phyloP scores from a whole-genome alignment of 1,284 basidiomycete species.

The Puccinia hordei region DNA sequence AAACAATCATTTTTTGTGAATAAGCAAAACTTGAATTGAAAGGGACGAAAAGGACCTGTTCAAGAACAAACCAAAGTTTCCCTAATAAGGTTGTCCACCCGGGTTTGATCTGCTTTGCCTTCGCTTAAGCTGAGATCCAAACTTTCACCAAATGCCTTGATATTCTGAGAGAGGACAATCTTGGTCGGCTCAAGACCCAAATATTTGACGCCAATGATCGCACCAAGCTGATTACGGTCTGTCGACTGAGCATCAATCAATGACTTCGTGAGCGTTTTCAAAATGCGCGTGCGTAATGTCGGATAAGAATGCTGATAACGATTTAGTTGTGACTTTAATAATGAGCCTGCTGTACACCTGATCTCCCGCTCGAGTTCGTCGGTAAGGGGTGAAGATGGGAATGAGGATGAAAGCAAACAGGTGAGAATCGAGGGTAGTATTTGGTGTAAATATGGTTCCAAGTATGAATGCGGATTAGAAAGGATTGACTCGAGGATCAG shows the following conservation, averaged over 20 bases:
- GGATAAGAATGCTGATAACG: slow-evolving; percentile 68
- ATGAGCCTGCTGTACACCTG: slow-evolving; percentile 64
- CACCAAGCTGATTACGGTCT: slow-evolving; percentile 49
- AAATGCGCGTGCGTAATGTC: slow-evolving; percentile 79
- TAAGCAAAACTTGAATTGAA: not conserved
- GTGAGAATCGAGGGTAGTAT: slow-evolving; percentile 88
- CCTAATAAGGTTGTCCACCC: slow-evolving; percentile 25
- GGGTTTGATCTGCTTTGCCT: slow-evolving; percentile 24
- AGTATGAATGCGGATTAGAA: slow-evolving; percentile 37
- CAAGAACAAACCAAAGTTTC: slow-evolving; percentile 45
- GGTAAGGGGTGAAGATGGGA: slow-evolving; percentile 56
- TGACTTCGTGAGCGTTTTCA: slow-evolving; percentile 86
- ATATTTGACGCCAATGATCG: slow-evolving; percentile 37
- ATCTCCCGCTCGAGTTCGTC: slow-evolving; percentile 59
- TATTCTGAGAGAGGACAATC: slow-evolving; percentile 37
- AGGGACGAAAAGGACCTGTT: not conserved
- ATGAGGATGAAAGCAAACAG: slow-evolving; percentile 67
- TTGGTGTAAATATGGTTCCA: slow-evolving; percentile 76
- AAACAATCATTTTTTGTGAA: not conserved
- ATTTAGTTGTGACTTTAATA: slow-evolving; percentile 74
- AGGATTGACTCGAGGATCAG: slow-evolving; percentile 28
- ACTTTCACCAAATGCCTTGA: slow-evolving; percentile 49
- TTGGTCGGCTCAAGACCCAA: slow-evolving; percentile 39
- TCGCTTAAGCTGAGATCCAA: slow-evolving; percentile 30
- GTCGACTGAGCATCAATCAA: slow-evolving; percentile 60